These are phyloP conservation scores for Aspergillus sp. DNA, from an alignment of 2,329 filamentous ascomycete genomes.

Conservation along the genomic window DNA sequence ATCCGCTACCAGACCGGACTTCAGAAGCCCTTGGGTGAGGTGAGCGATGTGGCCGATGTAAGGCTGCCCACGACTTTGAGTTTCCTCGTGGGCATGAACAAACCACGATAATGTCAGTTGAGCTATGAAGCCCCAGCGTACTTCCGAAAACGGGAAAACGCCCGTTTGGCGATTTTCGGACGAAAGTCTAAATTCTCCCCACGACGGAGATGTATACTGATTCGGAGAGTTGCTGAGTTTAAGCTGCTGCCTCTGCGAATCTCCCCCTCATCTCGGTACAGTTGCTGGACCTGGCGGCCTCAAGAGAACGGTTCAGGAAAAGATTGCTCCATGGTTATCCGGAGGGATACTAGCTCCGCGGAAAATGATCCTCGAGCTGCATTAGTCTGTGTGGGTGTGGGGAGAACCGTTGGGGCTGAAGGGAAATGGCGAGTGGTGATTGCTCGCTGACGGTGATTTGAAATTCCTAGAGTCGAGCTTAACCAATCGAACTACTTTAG, in stretches of 20 bases:
- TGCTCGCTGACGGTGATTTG: not conserved
- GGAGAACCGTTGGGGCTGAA: conserved; percentile 1
- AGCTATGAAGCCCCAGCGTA: not conserved
- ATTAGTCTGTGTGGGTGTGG: conserved; percentile 1
- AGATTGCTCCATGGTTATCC: not conserved
- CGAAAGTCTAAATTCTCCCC: not conserved
- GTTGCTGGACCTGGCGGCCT: not conserved
- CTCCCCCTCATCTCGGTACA: not conserved
- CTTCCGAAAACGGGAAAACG: conserved; percentile 9
- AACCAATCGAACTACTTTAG: not conserved
- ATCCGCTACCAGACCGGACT: not conserved
- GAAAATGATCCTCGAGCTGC: not conserved
- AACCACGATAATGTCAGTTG: not conserved
- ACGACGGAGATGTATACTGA: not conserved
- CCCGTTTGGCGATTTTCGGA: conserved; percentile 5
- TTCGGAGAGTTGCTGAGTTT: conserved; percentile 1
- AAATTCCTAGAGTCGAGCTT: not conserved
- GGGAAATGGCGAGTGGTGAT: not conserved
- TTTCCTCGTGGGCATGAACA: not conserved
- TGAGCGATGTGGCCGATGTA: not conserved
- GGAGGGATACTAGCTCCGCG: not conserved
- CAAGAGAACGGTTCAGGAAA: not conserved
- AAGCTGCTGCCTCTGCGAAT: not conserved
- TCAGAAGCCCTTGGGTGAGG: not conserved
- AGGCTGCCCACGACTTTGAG: conserved; percentile 1